These are phyloP conservation scores for Arachis hypogaea DNA, from an alignment of 306 rosid species.

Conservation along the genomic window DNA sequence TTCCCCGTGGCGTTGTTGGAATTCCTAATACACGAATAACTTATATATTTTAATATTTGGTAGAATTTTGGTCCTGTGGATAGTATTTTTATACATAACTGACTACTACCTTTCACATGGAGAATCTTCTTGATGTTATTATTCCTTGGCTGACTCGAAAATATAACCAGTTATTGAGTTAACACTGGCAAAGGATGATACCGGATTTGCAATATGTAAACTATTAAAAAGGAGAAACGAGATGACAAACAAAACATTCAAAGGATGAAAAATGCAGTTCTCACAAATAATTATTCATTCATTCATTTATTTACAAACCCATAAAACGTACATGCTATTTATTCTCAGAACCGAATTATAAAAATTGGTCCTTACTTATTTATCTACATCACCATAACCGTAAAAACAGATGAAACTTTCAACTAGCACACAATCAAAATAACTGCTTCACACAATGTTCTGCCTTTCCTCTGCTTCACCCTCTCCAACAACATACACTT, in stretches of 20 bases:
- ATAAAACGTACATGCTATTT: background rate
- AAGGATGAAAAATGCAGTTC: no score
- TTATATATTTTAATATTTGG: conserved; percentile 63
- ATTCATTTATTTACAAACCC: background rate
- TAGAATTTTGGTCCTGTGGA: conserved; percentile 43
- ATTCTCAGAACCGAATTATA: background rate
- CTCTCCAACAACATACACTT: conserved; percentile 55
- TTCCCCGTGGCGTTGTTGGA: conserved; percentile 27
- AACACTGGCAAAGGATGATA: no score
- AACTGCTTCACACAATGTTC: background rate
- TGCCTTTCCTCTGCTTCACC: conserved; percentile 26
- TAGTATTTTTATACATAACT: no score
- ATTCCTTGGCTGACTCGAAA: conserved; percentile 48
- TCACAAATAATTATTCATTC: no score
- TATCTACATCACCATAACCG: conserved; percentile 5
- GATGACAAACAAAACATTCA: no score
- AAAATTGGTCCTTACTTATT: conserved; percentile 26
- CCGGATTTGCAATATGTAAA: no score
- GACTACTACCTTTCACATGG: no score
- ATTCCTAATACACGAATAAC: conserved; percentile 36
- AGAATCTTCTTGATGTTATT: conserved; percentile 3
- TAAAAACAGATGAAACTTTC: background rate
- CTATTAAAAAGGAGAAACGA: no score
- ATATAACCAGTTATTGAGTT: no score
- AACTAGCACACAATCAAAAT: background rate